Percentiles rank a stretch among this genome's conserved stretches.
Evolutionary conservation across 2,329 filamentous ascomycete genomes (phyloP).

Genomic region (Rhynchosporium graminicola): DNA sequence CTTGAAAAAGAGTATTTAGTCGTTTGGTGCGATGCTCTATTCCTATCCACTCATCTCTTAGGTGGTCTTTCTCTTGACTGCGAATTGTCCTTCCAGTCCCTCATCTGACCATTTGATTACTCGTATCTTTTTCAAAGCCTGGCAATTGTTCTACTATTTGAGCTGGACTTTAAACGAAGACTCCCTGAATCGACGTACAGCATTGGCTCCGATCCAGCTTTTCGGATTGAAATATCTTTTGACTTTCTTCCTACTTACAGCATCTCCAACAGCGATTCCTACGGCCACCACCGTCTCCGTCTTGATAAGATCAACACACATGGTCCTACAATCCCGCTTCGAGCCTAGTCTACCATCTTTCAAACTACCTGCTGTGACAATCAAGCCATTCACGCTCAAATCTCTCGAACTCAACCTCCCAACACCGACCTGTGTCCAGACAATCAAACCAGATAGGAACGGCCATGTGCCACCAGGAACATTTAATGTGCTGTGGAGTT

Average conservation of each 20-base stretch:
- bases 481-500: constrained; percentile 41
- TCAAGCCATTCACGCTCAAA: constrained; percentile 3
- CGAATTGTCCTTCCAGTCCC: not conserved
- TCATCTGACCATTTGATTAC: not conserved
- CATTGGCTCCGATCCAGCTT: not conserved
- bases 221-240: not conserved
- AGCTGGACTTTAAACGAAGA: not conserved
- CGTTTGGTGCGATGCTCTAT: no score
- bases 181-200: not conserved
- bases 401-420: not conserved
- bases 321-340: not conserved
- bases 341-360: not conserved
- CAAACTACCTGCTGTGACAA: not conserved
- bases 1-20: no score
- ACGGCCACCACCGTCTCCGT: not conserved
- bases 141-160: not conserved
- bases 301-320: not conserved
- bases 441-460: constrained; percentile 41
- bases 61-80: not conserved
- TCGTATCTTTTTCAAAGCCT: not conserved
- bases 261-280: not conserved
- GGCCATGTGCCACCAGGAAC: constrained; percentile 43
- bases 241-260: not conserved
- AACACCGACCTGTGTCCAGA: constrained; percentile 44
- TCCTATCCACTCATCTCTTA: no score